These are phyloP conservation scores for Polygonum aviculare DNA, from an alignment of 148 eudicot genomes.

Conservation along the genomic window DNA sequence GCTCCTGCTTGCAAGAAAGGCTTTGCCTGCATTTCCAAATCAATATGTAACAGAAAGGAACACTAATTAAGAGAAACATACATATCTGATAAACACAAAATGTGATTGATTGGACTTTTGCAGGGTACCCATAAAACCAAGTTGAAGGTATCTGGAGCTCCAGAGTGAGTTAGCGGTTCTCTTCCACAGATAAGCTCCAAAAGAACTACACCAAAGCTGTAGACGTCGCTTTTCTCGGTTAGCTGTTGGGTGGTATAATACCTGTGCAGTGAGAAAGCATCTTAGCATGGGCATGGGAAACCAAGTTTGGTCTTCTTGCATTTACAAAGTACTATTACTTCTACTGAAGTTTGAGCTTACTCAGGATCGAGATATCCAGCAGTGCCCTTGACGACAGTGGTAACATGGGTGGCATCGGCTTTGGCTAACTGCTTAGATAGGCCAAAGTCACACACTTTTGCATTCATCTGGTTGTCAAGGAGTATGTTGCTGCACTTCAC, in stretches of 20 bases:
- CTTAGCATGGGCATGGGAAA: neutral
- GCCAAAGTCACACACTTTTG: constrained; percentile 76
- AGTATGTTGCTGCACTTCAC: constrained; percentile 84
- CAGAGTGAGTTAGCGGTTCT: constrained; percentile 56
- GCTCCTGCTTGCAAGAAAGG: constrained; percentile 79
- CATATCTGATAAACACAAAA: neutral
- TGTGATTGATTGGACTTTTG: neutral
- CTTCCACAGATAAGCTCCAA: constrained; percentile 83
- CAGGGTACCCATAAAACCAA: constrained; percentile 70
- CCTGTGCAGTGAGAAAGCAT: constrained; percentile 34
- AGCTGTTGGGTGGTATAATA: constrained; percentile 74
- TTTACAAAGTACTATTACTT: neutral
- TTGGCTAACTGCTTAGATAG: constrained; percentile 55
- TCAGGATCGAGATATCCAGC: constrained; percentile 93
- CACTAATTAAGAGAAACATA: neutral
- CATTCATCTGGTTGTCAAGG: constrained; percentile 65
- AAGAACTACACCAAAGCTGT: constrained; percentile 80
- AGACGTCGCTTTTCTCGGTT: constrained; percentile 78
- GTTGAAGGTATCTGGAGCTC: constrained; percentile 70
- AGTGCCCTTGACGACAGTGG: constrained; percentile 75
- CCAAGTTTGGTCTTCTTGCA: neutral
- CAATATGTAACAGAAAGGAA: neutral
- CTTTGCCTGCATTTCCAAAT: constrained; percentile 45
- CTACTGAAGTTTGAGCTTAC: constrained; percentile 23
- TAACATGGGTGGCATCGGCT: constrained; percentile 58